A percentile compares a stretch with the other conserved stretches of the same genome.
These are phyloP conservation scores for Syncephalastrum contaminatum DNA, from an alignment of 371 early-diverging fungal species.

Conservation along the genomic window DNA sequence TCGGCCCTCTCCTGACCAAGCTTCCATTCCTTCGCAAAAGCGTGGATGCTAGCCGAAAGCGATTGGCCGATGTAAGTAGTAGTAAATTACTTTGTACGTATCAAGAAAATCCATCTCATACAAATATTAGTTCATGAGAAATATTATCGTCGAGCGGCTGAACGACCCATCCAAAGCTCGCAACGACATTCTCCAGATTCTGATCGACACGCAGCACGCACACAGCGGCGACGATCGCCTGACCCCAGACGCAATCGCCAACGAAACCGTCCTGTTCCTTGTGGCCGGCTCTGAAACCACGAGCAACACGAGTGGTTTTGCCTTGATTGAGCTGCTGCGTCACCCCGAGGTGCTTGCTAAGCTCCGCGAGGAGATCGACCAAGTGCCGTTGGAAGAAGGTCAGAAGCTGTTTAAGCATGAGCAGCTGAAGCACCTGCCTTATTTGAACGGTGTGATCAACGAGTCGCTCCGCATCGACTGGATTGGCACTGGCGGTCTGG, in stretches of 20 bases:
- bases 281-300: conserved; percentile 46
- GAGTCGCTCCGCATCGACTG: conserved; percentile 37
- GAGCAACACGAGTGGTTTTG: conserved; percentile 35
- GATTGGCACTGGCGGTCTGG: conserved; percentile 23
- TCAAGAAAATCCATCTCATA: not conserved
- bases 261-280: conserved; percentile 34
- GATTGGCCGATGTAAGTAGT: not conserved
- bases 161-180: conserved; percentile 15
- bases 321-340: conserved; percentile 26
- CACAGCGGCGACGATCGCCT: conserved; percentile 26
- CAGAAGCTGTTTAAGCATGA: conserved; percentile 22
- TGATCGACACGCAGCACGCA: conserved; percentile 29
- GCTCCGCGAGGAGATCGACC: conserved; percentile 32
- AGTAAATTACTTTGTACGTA: not conserved
- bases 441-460: conserved; percentile 38
- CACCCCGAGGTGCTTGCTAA: conserved; percentile 23
- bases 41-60: not conserved
- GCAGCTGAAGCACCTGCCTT: conserved; percentile 32
- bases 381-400: conserved; percentile 4
- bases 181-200: conserved; percentile 38
- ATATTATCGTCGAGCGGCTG: conserved; percentile 28
- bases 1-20: conserved; percentile 3
- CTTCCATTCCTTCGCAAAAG: not conserved
- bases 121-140: conserved; percentile 25
- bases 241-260: conserved; percentile 27